phyloP scores from a whole-genome alignment of 441 rosid genomes.

The Pelargonium cotyledonis region DNA sequence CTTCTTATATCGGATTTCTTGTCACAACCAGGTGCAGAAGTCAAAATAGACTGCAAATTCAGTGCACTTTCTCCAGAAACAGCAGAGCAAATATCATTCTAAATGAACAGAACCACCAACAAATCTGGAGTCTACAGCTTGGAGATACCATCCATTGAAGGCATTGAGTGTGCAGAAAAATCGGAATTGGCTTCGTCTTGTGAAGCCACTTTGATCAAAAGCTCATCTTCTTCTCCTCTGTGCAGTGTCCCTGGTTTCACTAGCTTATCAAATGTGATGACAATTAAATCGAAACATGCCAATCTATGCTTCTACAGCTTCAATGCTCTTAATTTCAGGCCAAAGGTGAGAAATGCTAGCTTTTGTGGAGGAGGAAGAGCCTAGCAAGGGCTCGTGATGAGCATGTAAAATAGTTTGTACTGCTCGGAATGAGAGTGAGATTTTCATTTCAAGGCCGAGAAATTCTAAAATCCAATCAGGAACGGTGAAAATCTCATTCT shows the following conservation, averaged over 20 bases:
- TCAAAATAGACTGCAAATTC: constrained; percentile 73
- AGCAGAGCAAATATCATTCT: constrained; percentile 53
- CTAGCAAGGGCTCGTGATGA: no score
- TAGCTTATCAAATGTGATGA: constrained; percentile 63
- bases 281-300: constrained; percentile 52
- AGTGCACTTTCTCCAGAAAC: constrained; percentile 52
- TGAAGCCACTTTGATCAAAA: constrained; percentile 59
- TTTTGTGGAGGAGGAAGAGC: constrained; percentile 39
- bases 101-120: constrained; percentile 85
- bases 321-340: constrained; percentile 65
- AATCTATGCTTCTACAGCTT: constrained; percentile 76
- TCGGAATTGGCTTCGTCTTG: constrained; percentile 58
- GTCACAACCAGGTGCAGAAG: constrained; percentile 60
- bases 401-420: no score
- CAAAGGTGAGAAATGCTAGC: constrained; percentile 44
- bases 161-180: constrained; percentile 57
- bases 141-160: constrained; percentile 68
- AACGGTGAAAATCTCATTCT: no score
- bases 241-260: constrained; percentile 82
- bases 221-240: constrained; percentile 34
- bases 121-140: constrained; percentile 66
- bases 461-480: no score
- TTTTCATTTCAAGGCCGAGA: no score
- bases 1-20: no score
- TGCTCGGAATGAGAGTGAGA: no score